phyloP scores from a whole-genome alignment of 768 basidiomycete genomes.

The Boletales sp. region DNA sequence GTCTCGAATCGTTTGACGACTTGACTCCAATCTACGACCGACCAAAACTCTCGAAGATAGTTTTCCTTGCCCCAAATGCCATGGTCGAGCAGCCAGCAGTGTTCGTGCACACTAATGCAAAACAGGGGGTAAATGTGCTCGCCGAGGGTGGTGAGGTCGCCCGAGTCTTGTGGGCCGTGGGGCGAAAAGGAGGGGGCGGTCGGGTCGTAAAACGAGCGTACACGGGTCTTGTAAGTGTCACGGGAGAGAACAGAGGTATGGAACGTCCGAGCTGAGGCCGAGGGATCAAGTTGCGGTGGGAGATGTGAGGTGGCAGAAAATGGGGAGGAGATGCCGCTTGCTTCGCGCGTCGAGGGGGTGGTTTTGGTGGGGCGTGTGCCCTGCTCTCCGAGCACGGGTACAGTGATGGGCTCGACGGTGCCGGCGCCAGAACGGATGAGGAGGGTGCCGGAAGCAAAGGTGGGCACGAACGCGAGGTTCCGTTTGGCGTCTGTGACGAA shows the following conservation, averaged over 20 bases:
- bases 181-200: neutral
- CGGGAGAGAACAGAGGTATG: conserved; percentile 19
- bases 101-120: conserved; percentile 77
- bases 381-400: conserved; percentile 30
- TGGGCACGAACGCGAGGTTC: conserved; percentile 71
- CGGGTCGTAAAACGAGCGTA: conserved; percentile 30
- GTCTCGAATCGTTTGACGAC: conserved; percentile 36
- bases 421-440: conserved; percentile 62
- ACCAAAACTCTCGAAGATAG: conserved; percentile 84
- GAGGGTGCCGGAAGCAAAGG: conserved; percentile 86
- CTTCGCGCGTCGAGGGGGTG: conserved; percentile 2
- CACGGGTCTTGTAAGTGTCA: conserved; percentile 4
- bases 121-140: conserved; percentile 68
- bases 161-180: conserved; percentile 14
- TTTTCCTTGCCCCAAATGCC: conserved; percentile 90
- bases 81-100: conserved; percentile 85
- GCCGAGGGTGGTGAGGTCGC: conserved; percentile 37
- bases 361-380: neutral
- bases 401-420: conserved; percentile 22
- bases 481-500: conserved; percentile 68
- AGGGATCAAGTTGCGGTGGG: conserved; percentile 27
- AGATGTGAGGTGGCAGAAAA: conserved; percentile 38
- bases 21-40: conserved; percentile 72
- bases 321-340: conserved; percentile 37
- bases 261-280: conserved; percentile 28